Conservation (phyloP, 371 early-diverging fungal species). For the Chytridium lagenaria region DNA sequence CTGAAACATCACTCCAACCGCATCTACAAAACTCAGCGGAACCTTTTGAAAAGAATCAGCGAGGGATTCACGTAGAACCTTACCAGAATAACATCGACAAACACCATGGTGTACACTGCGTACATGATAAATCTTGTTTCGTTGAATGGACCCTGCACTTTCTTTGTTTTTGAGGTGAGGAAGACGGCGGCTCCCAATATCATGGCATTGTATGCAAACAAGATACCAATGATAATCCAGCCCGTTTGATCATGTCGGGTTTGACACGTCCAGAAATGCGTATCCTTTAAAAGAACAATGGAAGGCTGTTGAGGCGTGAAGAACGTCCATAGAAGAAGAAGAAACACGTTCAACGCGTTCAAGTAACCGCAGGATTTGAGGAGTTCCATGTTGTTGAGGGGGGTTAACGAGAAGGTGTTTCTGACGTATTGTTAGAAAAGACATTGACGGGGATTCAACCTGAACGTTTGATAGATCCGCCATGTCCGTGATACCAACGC, state of each 20-base stretch:
- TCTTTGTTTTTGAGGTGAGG: background rate
- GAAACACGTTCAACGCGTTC: background rate
- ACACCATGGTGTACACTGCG: slow-evolving; percentile 11
- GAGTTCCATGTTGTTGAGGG: background rate
- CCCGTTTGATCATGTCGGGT: background rate
- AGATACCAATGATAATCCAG: background rate
- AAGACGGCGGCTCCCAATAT: background rate
- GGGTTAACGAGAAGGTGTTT: background rate
- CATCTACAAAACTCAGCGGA: background rate
- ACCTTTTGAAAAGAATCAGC: background rate
- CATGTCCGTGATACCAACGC: slow-evolving; percentile 17
- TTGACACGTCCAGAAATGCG: slow-evolving; percentile 13
- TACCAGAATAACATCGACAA: slow-evolving; percentile 5
- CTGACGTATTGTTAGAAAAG: background rate
- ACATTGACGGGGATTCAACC: background rate
- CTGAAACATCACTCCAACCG: background rate
- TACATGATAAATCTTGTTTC: background rate
- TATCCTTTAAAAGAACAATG: background rate
- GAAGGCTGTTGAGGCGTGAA: background rate
- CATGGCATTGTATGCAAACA: background rate
- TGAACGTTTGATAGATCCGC: slow-evolving; percentile 12
- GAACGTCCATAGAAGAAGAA: slow-evolving; percentile 12
- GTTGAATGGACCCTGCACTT: background rate
- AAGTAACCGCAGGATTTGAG: background rate
- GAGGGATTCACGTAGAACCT: background rate